phyloP scores from a whole-genome alignment of 164 flowering plant genomes.

The Cinnamomum micranthum region DNA sequence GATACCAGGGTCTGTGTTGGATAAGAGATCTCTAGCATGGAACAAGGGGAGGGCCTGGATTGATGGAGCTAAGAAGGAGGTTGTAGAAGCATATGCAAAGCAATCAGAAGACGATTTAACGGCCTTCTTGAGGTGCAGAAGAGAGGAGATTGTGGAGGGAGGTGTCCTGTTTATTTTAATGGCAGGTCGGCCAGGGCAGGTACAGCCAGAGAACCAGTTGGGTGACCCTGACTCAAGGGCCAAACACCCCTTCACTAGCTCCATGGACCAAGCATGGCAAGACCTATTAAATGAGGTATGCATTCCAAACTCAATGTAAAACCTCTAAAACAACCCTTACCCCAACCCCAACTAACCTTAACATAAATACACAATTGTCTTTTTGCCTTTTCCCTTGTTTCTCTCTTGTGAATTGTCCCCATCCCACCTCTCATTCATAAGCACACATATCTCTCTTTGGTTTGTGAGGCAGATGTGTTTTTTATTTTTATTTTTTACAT shows the following conservation, averaged over 20 bases:
- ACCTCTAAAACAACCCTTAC: slow-evolving; percentile 12
- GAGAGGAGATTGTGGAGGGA: slow-evolving; percentile 36
- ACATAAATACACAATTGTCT: slow-evolving; percentile 1
- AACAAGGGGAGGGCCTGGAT: slow-evolving; percentile 44
- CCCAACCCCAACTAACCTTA: slow-evolving; percentile 10
- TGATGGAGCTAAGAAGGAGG: slow-evolving; percentile 39
- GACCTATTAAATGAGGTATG: slow-evolving; percentile 37
- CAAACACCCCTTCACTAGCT: slow-evolving; percentile 38
- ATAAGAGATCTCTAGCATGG: slow-evolving; percentile 32
- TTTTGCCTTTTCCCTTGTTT: neutral
- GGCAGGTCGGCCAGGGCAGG: slow-evolving; percentile 30
- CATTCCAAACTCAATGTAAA: slow-evolving; percentile 16
- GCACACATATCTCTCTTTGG: neutral
- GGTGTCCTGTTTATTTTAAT: slow-evolving; percentile 37
- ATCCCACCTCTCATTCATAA: neutral
- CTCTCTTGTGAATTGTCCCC: neutral
- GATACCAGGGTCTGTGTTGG: slow-evolving; percentile 34
- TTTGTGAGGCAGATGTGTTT: neutral
- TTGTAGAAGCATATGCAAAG: slow-evolving; percentile 37
- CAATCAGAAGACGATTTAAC: slow-evolving; percentile 38
- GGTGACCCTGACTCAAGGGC: slow-evolving; percentile 40
- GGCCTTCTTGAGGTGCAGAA: slow-evolving; percentile 30
- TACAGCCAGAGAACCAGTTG: slow-evolving; percentile 30
- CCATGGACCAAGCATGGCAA: slow-evolving; percentile 49
- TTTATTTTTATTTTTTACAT: neutral